Base-by-base conservation (phyloP, 805 yeast species). In the Millerago galiae region DNA sequence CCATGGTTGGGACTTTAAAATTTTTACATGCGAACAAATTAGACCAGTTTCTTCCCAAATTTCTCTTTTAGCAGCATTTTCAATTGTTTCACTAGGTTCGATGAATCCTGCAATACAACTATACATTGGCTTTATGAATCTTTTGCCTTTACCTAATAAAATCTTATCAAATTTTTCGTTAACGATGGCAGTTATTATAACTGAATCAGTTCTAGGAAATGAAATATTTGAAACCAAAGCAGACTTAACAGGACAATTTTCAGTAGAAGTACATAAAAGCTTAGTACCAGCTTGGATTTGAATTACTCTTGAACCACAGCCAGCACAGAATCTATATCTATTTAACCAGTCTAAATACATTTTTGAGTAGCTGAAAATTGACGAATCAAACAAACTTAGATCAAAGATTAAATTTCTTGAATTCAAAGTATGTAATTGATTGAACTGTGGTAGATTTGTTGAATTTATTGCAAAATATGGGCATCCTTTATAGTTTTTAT, bases 11-110 rank as follows among this genome's bases (percentile, higher is more conserved):
- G 93, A 76, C 53, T 79, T 70, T 17, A 82, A 63, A 41, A 91
- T 72, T 40, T 70, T 63, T 25, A 91, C 83, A 25, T 72, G 61
- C 4, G 62, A 50, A 41, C 79, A 79, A 41, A 64, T 71, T 29
- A 88, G 83, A 8, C 99, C 99, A 5, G 97, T 82, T 62, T 91
- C 99, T 60, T 91, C 99, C 88, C 93, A 90, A 26, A 86, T 83
- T 61, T 91, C 99, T 49, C 99, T 70, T 35, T 81, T 68, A 17
- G 91, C 84, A 11, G 96, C 93, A 37, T 78, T 81, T 62, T 91
- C 98, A 16, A 91, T 79, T 2, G 95, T 79, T 65, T 91, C 99
- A 25, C 90, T 83, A 1, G 96, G 96, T 61, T 91, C 99, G 77
- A 91, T 80, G 62, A 93, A 93, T 4, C 98, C 99, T 4, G 98